Conservation (phyloP, 1,139 yeast genomes). For the Zygosaccharomyces pseudobailii region DNA sequence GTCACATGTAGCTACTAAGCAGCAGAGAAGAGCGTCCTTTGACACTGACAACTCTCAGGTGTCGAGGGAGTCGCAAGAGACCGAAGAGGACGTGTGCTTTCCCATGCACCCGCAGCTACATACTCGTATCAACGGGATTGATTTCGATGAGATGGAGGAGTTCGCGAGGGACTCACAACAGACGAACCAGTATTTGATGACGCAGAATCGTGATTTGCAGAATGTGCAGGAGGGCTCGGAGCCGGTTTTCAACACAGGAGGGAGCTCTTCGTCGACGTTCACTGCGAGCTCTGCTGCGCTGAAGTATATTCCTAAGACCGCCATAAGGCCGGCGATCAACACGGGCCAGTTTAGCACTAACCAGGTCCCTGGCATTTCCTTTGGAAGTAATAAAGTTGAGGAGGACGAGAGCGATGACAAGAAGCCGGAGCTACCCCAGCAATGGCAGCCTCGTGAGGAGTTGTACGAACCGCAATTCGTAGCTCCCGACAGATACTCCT, state of each 20-base stretch:
- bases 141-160: constrained; percentile 74
- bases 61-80: constrained; percentile 70
- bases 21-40: constrained; percentile 32
- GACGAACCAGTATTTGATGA: constrained; percentile 16
- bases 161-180: constrained; percentile 50
- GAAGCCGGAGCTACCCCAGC: constrained; percentile 2
- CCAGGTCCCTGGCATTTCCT: constrained; percentile 32
- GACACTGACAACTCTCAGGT: constrained; percentile 72
- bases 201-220: constrained; percentile 16
- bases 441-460: constrained; percentile 4
- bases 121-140: constrained; percentile 61
- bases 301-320: constrained; percentile 44
- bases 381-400: constrained; percentile 38
- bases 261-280: constrained; percentile 31
- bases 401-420: constrained; percentile 30
- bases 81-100: constrained; percentile 97
- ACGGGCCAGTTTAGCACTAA: constrained; percentile 6
- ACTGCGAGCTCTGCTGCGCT: constrained; percentile 46
- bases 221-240: constrained; percentile 8
- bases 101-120: constrained; percentile 76
- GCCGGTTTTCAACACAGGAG: constrained; percentile 5
- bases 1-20: constrained; percentile 1
- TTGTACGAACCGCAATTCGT: constrained; percentile 15
- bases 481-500: constrained; percentile 75
- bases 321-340: constrained; percentile 7